Base-by-base conservation (phyloP, 2,329 filamentous ascomycete genomes). In the Blastomyces percursus region DNA sequence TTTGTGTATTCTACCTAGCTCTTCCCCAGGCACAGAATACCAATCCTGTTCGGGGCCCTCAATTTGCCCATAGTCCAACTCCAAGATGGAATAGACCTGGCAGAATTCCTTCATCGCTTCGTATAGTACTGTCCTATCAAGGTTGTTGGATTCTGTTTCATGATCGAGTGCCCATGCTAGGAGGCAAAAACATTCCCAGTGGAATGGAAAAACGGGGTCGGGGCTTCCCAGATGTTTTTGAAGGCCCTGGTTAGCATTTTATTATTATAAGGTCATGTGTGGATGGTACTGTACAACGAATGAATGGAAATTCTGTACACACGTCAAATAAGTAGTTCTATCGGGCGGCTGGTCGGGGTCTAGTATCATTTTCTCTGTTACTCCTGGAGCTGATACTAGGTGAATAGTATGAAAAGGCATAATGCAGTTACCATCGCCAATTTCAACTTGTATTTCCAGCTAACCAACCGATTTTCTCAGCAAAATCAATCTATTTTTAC, bases 1-100 rank as follows among this genome's bases (percentile, higher is more conserved):
- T 56, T n/a, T 56, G 9, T 32, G 19, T 12, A 27, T 46, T 9
- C 21, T 32, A 44, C 46, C 8, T 61, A 61, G 50, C 35, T 56
- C 59, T 30, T 61, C 59, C n/a, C 50, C 59, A 27, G 59, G 32
- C 21, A 61, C 24, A n/a, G 48, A 38, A 21, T 38, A 24, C 59
- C 50, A 61, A 4, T 56, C 27, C 24, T 61, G 59, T 12, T 55
- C 30, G 16, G 50, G 50, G 21, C 59, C 59, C 5, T 19, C 3
- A 24, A 61, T 40, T 3, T 54, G 12, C 30, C 59, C 59, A 32
- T 61, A 61, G 27, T 61, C 50, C 35, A 61, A n/a, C 14, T 32
- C 48, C 24, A 60, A 27, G 27, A 8, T 3, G 35, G 8, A 0
- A 14, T 54, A 60, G 14, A 11, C 8, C 14, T 8, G 38, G 32